Base-by-base conservation (phyloP, 768 basidiomycete genomes). In the Butyriboletus loyo region DNA sequence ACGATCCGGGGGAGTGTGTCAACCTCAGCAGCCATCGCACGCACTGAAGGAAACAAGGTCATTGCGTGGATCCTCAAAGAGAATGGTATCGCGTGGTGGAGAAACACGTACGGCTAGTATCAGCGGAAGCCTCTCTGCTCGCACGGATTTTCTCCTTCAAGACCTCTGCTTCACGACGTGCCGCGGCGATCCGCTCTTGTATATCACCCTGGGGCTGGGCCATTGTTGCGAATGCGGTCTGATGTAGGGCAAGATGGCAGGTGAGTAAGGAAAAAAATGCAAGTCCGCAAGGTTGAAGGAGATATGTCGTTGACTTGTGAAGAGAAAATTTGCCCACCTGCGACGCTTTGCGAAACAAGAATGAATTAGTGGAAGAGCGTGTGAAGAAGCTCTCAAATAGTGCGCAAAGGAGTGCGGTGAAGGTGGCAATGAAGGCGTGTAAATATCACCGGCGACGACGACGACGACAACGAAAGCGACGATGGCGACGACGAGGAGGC, bases 61-160 rank as follows among this genome's bases (percentile, higher is more conserved):
- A 64, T 59, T 45, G 42, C 5, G 40, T 40, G 48, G 28, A n/a
- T 45, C 30, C 32, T 55, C 28, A 27, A 47, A 42, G 47, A 44
- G 46, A 19, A 38, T 15, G 43, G 21, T 15, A 46, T 34, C 48
- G 36, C 41, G 42, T 49, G 24, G 56, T 35, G 46, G 32, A 47
- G 34, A 52, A 28, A 46, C 3, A 86, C 94, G 75, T 68, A 99
- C 96, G 76, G 67, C 91, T 96, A 17, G 96, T 97, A 74, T 99
- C 96, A n/a, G 92, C 94, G 44, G 94, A 92, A 54, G 94, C 92
- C 72, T 98, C 97, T 68, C 86, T 88, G 73, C 92, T 96, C 44
- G 92, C 87, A 66, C 95, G 81, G 69, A 99, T 99, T 84, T 95
- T 96, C 81, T 99, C 97, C 77, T 97, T 99, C 75, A 99, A 72